Conservation (phyloP, 176 grass and related monocot species). For the Themeda triandra region DNA sequence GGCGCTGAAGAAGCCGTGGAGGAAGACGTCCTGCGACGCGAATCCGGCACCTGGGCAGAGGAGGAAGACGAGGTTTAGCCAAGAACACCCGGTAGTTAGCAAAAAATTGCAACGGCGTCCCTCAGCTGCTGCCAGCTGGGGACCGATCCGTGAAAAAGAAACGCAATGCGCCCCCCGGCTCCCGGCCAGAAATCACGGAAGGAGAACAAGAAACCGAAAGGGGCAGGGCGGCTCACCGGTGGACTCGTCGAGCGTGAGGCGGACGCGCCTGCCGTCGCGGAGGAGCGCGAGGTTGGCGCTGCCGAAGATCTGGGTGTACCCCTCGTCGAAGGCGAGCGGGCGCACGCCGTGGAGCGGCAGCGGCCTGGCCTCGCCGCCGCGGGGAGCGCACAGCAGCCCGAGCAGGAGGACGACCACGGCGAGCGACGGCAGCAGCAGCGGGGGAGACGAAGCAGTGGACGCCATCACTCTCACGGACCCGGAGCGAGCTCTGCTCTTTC, state of each 20-base stretch:
- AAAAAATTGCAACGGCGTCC: neutral
- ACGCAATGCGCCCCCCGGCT: constrained; percentile 1
- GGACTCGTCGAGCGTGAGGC: constrained; percentile 71
- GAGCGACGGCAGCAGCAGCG: neutral
- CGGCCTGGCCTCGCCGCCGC: neutral
- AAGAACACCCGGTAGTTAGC: neutral
- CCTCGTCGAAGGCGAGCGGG: constrained; percentile 65
- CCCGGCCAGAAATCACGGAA: neutral
- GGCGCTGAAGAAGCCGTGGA: constrained; percentile 91
- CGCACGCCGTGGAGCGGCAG: constrained; percentile 36
- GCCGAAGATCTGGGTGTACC: constrained; percentile 82
- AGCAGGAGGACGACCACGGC: neutral
- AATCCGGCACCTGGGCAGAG: constrained; percentile 72
- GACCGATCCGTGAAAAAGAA: neutral
- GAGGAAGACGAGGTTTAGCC: neutral
- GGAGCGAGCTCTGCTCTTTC: no score
- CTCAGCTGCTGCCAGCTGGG: neutral
- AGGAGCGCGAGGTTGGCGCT: constrained; percentile 74
- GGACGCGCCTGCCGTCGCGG: constrained; percentile 52
- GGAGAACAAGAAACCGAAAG: neutral
- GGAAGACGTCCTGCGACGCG: constrained; percentile 71
- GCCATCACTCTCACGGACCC: neutral
- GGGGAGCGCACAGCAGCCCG: neutral
- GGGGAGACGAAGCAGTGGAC: neutral
- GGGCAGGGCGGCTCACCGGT: constrained; percentile 34